Base-by-base conservation (phyloP, 192 early-diverging fungal genomes). In the Coemansia aciculifera region DNA sequence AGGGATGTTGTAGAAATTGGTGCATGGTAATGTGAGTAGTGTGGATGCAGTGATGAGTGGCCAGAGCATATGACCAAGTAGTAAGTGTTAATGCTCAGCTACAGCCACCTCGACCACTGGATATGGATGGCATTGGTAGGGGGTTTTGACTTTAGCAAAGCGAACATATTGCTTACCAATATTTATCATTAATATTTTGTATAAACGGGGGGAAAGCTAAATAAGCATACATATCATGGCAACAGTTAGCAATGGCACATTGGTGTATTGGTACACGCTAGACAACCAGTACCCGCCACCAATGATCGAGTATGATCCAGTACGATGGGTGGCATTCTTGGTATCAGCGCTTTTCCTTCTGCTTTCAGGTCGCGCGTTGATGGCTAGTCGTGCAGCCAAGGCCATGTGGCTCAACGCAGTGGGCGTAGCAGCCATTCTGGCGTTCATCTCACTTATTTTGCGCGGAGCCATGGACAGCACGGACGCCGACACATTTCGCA, bases 231-330 rank as follows among this genome's bases (percentile, higher is more conserved):
- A 66, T 24, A 57, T 31, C 37, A 57, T 52, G 52, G 13, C 44
- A 62, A 32, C 49, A 39, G 48, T 29, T 36, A 66, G 31, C 32
- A 82, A 74, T 66, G 64, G 56, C 40, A 74, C 79, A 48, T 63
- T 82, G 24, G 68, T 77, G 32, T 82, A 82, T 60, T 66, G 66
- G 66, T 82, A 74, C 69, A 82, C 79, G 8, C 64, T 73, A 39
- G 71, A 59, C 37, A 82, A 82, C 63, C 56, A 68, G 59, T 82
- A 77, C 48, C 79, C 79, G 27, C 79, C 79, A 51, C 79, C 79
- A 17, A 71, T 77, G 75, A 54, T 82, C 7, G 44, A 73, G 63
- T 82, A 82, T 40, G 68, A 62, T 13, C 74, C 79, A 19, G 72
- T 74, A 44, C 71, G 75, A n/a, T 82, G 79, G 79, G 66, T 82